Conservation (phyloP, 2,329 filamentous ascomycete species). For the Fusarium oligoseptatum region DNA sequence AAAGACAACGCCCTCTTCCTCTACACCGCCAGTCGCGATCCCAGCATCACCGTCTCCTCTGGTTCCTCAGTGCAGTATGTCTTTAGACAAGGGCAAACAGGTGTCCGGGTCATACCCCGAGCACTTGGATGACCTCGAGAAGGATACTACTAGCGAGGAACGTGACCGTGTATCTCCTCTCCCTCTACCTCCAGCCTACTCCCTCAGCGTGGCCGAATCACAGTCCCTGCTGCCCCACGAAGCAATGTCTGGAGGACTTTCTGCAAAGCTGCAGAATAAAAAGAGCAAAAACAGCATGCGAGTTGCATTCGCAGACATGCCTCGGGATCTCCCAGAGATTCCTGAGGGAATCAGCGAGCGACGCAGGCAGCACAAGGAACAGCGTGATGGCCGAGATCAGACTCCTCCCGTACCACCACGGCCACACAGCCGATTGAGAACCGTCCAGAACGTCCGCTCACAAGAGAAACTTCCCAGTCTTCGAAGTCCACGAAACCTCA, state of each 20-base stretch:
- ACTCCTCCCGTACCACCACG: conserved; percentile 33
- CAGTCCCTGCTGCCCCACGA: conserved; percentile 32
- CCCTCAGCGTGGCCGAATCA: conserved; percentile 21
- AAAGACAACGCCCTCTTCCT: conserved; percentile 28
- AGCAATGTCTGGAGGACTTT: conserved; percentile 42
- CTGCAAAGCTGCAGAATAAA: conserved; percentile 66
- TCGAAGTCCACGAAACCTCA: conserved; percentile 54
- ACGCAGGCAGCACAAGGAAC: conserved; percentile 49
- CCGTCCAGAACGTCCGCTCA: conserved; percentile 55
- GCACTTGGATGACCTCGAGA: conserved; percentile 16
- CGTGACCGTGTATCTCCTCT: conserved; percentile 18
- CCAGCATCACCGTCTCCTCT: conserved; percentile 27
- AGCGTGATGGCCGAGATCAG: conserved; percentile 42
- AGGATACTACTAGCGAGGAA: conserved; percentile 8
- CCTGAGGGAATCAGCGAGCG: conserved; percentile 62
- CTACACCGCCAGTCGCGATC: conserved; percentile 32
- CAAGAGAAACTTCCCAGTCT: conserved; percentile 57
- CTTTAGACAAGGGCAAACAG: conserved; percentile 19
- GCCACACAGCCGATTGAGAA: conserved; percentile 29
- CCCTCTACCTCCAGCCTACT: conserved; percentile 27
- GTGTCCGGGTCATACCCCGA: conserved; percentile 8
- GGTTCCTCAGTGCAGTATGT: conserved; percentile 17
- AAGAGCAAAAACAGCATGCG: conserved; percentile 49
- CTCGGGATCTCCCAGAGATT: conserved; percentile 61
- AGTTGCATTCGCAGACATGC: conserved; percentile 50